Percentiles rank a stretch among this genome's conserved stretches.
phyloP scores from a whole-genome alignment of 805 yeast genomes.

The Hanseniaspora meyeri region DNA sequence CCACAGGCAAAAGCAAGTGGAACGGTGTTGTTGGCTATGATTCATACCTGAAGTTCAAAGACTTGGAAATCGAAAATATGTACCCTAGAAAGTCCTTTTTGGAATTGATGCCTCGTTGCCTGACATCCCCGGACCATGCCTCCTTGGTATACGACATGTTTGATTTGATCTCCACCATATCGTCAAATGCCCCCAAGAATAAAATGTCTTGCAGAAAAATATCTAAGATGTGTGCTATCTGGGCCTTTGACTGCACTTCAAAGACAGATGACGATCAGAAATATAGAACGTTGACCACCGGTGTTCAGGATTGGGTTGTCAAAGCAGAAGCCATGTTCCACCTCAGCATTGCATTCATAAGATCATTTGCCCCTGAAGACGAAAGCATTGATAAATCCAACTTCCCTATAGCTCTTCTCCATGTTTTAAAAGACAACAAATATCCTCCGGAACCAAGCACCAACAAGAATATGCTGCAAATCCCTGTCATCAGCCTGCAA shows the following conservation, averaged over 20 bases:
- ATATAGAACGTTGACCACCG: conserved; percentile 43
- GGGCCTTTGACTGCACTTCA: conserved; percentile 56
- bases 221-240: conserved; percentile 68
- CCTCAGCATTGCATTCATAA: conserved; percentile 57
- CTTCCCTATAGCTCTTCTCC: conserved; percentile 56
- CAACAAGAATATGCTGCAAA: conserved; percentile 35
- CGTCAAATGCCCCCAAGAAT: conserved; percentile 68
- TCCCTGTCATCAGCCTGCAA: conserved; percentile 51
- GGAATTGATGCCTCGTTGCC: conserved; percentile 72
- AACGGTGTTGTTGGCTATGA: conserved; percentile 74
- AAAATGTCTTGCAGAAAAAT: conserved; percentile 70
- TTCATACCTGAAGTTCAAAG: conserved; percentile 57
- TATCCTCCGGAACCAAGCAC: conserved; percentile 54
- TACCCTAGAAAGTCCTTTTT: conserved; percentile 65
- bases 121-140: conserved; percentile 76
- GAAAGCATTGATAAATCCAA: conserved; percentile 31
- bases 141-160: conserved; percentile 79
- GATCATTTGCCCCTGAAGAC: conserved; percentile 64
- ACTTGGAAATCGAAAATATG: conserved; percentile 49
- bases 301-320: conserved; percentile 63
- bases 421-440: conserved; percentile 47
- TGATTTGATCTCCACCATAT: conserved; percentile 62
- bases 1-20: conserved; percentile 29
- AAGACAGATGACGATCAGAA: conserved; percentile 20
- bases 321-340: conserved; percentile 82